Base-by-base conservation (phyloP, 805 yeast species). In the Komagataella kurtzmanii region DNA sequence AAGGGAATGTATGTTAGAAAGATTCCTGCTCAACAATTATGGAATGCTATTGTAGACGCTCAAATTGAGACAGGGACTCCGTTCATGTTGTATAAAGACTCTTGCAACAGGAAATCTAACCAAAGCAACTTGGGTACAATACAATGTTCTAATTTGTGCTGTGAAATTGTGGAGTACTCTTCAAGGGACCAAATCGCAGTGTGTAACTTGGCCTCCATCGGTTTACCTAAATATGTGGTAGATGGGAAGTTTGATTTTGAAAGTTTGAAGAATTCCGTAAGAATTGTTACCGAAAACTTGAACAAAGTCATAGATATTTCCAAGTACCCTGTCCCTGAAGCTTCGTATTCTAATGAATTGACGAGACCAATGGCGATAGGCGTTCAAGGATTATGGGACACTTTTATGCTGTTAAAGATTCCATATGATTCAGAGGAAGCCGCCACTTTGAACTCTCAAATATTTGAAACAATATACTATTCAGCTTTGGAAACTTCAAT, bases 21-120 rank as follows among this genome's bases (percentile, higher is more conserved):
- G 18, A 73, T 89, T 53, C 81, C 79, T 59, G 98, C 99, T 23
- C 96, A 89, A 66, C 86, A 85, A 65, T 73, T 91, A 48, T 91
- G 98, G 98, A 76, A 81, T 56, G 83, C 90, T 47, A 89, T 91
- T 52, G 67, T 91, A 52, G 93, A 88, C 63, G 81, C 97, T 40
- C 99, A 91, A 70, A 86, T 93, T 44, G 97, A 91, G 70, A 90
- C 98, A 3, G 98, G 99, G 50, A 87, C 86, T 59, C 99, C 99
- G 23, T 91, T 87, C 72, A 82, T 91, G 83, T 74, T 91, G 14
- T 91, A 87, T 74, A 91, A 91, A 65, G 99, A 91, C 70, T 78
- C 96, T 7, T 86, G 96, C 70, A 91, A 91, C 69, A 58, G 65
- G 49, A 89, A 91, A 69, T 79, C 89, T 47, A 91, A 91, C 67